Evolutionary conservation across 768 basidiomycete species (phyloP), one percentile per base, ranked within the genome.

Genomic region (Lactarius hatsudake): DNA sequence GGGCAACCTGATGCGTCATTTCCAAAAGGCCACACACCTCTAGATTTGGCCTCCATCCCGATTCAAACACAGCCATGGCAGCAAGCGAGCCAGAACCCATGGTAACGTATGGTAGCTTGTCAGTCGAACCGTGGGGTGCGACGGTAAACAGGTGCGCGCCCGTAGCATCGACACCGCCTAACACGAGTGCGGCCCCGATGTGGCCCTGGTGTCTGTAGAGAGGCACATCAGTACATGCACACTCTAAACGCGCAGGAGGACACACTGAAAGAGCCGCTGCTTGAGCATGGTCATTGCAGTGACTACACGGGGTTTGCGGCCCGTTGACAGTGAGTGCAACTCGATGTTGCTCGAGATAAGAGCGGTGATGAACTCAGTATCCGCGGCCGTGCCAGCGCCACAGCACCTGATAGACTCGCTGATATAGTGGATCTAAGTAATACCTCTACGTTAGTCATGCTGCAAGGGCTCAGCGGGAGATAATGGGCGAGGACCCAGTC

Each of bases 281-380:
- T 98, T 98, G 71, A 98, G 81, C 94, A 98, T 92, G 5, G 96
- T 98, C 96, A 99, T 98, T 6, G 96, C 97, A 0, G 97, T 97
- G 60, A 96, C 94, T 23, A 99, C 94, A 66, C 89, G 85, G 5
- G 96, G 94, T 77, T 93, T 94, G 65, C 96, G 81, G 28, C 95
- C 96, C 36, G 93, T 95, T 20, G 91, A 90, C 36, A 98, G 84
- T 1, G 87, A 85, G 75, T 98, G 96, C 17, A 99, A 82, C 76
- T 95, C 93, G 78, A 99, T 93, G 78, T 97, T 97, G 48, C 93
- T 95, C 2, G 93, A 93, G 75, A 99, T 98, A 75, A 95, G 84
- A 17, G 93, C 94, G 57, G 97, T 98, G 40, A 88, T 89, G 74
- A 94, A 95, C 76, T 96, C 94, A 0, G 96, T 98, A 75, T 99